Percentiles rank a stretch among this genome's conserved stretches.
phyloP scores from a whole-genome alignment of 768 basidiomycete species.

The Leucosporidium scottii region DNA sequence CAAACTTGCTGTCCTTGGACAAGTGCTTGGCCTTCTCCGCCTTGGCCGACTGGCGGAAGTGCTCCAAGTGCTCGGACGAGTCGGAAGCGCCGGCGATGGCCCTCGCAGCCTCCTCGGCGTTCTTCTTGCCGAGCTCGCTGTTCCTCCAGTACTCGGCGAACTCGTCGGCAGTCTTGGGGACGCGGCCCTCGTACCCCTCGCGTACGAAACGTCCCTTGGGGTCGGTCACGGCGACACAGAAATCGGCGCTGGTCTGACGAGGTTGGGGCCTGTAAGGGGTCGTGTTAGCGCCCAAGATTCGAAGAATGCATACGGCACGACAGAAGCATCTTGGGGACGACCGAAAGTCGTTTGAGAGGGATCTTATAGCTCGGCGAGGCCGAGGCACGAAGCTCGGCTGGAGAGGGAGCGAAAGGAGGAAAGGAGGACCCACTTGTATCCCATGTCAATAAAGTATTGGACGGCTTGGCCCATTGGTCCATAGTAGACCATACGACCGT shows the following conservation, averaged over 20 bases:
- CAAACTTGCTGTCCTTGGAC: conserved; percentile 45
- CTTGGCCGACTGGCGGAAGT: conserved; percentile 42
- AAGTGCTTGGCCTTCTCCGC: conserved; percentile 44
- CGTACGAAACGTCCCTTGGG: conserved; percentile 53
- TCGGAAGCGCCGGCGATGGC: conserved; percentile 37
- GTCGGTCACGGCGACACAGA: conserved; percentile 51
- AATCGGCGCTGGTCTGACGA: conserved; percentile 44
- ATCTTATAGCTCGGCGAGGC: no score
- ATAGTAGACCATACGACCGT: conserved; percentile 66
- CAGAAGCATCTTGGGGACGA: no score
- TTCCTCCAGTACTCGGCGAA: conserved; percentile 46
- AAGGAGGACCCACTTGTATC: conserved; percentile 39
- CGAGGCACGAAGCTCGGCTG: no score
- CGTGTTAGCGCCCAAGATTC: not conserved
- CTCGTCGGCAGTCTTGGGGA: conserved; percentile 48
- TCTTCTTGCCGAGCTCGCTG: conserved; percentile 41
- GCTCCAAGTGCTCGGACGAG: conserved; percentile 28
- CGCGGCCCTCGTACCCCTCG: conserved; percentile 42
- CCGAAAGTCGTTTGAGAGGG: no score
- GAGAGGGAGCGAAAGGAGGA: no score
- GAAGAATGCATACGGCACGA: no score
- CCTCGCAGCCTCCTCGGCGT: conserved; percentile 37
- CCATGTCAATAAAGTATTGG: conserved; percentile 65
- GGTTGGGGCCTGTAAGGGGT: conserved; percentile 15
- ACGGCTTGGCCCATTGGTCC: conserved; percentile 61